phyloP scores from a whole-genome alignment of 2,329 filamentous ascomycete species.

The Berkeleyomyces basicola region DNA sequence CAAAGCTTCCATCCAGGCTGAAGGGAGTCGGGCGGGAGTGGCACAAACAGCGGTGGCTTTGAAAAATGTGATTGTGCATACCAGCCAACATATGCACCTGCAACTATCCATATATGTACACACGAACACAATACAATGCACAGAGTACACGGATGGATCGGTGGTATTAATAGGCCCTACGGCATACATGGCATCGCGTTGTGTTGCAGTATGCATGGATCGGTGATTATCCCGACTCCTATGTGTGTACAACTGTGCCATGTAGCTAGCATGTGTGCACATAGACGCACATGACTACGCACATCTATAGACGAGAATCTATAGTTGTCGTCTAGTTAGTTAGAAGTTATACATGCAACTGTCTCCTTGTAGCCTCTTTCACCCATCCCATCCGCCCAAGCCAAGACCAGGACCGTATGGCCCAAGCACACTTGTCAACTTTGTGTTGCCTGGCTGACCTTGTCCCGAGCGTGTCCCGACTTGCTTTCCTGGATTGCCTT shows the following conservation, averaged over 20 bases:
- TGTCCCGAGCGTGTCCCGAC: neutral
- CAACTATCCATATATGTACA: neutral
- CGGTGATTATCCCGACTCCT: neutral
- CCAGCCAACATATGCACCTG: neutral
- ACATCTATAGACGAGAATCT: neutral
- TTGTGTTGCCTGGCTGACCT: neutral
- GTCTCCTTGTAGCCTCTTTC: neutral
- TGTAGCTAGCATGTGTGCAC: neutral
- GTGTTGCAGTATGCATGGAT: no score
- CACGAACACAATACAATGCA: neutral
- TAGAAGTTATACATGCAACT: no score
- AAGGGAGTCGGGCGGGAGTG: no score
- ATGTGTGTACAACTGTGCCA: neutral
- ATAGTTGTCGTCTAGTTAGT: neutral
- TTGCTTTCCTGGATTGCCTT: neutral
- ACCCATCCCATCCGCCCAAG: neutral
- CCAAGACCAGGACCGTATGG: neutral
- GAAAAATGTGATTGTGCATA: neutral
- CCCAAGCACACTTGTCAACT: neutral
- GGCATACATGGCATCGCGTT: no score
- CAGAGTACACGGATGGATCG: no score
- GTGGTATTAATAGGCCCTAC: no score
- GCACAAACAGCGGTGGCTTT: no score
- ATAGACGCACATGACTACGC: neutral
- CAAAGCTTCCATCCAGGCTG: neutral